Conservation (phyloP, 164 flowering plant species). For the Vitis labrusca region DNA sequence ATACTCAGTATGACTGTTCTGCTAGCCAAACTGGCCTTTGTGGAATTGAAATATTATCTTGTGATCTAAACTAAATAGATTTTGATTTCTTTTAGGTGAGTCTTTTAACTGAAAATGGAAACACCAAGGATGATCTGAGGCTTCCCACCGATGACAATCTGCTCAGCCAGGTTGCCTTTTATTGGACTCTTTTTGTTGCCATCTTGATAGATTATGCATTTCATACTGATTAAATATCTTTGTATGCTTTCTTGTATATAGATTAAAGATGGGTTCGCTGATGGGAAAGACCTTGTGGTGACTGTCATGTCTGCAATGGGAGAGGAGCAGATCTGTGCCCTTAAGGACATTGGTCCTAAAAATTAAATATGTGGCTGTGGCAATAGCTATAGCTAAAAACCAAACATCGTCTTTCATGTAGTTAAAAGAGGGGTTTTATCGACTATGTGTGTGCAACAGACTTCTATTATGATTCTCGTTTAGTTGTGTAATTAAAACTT, state of each 20-base stretch:
- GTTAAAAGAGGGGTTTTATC: constrained; percentile 6
- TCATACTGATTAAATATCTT: not conserved
- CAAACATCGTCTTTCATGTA: not conserved
- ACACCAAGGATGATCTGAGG: constrained; percentile 36
- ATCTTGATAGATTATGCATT: not conserved
- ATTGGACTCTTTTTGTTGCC: not conserved
- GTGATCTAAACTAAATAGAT: not conserved
- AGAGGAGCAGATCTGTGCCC: constrained; percentile 33
- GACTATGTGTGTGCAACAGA: constrained; percentile 10
- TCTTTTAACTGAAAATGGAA: constrained; percentile 32
- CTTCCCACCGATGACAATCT: constrained; percentile 38
- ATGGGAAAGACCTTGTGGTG: constrained; percentile 33
- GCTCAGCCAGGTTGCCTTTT: constrained; percentile 23
- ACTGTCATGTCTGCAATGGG: constrained; percentile 36
- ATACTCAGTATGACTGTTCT: too few relatives aligned
- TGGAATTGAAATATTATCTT: too few relatives aligned
- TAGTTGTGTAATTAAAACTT: constrained; percentile 4
- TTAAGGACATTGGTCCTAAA: constrained; percentile 46
- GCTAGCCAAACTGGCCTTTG: too few relatives aligned
- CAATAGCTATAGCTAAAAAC: constrained; percentile 10
- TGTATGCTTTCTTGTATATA: not conserved
- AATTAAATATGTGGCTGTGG: constrained; percentile 19
- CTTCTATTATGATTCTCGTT: not conserved
- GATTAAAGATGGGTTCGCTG: constrained; percentile 31
- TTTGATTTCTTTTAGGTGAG: constrained; percentile 16